These are phyloP conservation scores for Ramularia endophylla DNA, from an alignment of 2,329 filamentous ascomycete species.

Conservation along the genomic window DNA sequence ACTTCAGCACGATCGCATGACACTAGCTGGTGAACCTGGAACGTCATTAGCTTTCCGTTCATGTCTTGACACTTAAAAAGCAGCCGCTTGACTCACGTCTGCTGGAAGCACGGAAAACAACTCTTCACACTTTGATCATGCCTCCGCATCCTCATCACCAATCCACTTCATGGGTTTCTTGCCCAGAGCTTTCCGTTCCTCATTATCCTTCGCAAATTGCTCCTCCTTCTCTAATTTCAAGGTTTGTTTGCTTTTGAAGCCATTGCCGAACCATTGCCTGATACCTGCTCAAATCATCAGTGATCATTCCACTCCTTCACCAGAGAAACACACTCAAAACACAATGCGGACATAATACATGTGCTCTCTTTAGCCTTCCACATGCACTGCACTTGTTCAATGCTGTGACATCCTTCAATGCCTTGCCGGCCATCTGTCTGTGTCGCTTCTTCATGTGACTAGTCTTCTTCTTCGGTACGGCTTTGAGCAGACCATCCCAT, in stretches of 20 bases:
- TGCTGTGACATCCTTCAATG: constrained; percentile 78
- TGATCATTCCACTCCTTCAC: neutral
- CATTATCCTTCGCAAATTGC: constrained; percentile 21
- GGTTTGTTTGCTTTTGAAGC: constrained; percentile 27
- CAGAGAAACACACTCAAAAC: constrained; percentile 60
- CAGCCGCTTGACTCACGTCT: too few species aligned
- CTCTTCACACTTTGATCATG: too few species aligned
- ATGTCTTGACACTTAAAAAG: too few species aligned
- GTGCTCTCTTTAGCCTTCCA: constrained; percentile 79
- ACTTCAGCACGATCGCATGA: too few species aligned
- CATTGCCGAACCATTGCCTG: constrained; percentile 31
- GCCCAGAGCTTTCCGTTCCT: constrained; percentile 19
- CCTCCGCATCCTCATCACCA: too few species aligned
- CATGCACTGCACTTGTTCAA: constrained; percentile 88
- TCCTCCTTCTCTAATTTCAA: constrained; percentile 18
- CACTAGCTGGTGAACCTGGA: too few species aligned
- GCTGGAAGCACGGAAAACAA: too few species aligned
- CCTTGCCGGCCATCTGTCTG: constrained; percentile 93
- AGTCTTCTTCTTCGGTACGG: constrained; percentile 98
- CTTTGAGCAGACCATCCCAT: constrained; percentile 87
- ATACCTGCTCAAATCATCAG: constrained; percentile 23
- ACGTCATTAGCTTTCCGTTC: too few species aligned
- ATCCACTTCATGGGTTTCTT: constrained; percentile 18
- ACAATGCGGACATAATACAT: constrained; percentile 83
- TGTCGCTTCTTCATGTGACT: constrained; percentile 93